Evolutionary conservation across 176 grass and related monocot genomes (phyloP).

Genomic region (Triticum monococcum): DNA sequence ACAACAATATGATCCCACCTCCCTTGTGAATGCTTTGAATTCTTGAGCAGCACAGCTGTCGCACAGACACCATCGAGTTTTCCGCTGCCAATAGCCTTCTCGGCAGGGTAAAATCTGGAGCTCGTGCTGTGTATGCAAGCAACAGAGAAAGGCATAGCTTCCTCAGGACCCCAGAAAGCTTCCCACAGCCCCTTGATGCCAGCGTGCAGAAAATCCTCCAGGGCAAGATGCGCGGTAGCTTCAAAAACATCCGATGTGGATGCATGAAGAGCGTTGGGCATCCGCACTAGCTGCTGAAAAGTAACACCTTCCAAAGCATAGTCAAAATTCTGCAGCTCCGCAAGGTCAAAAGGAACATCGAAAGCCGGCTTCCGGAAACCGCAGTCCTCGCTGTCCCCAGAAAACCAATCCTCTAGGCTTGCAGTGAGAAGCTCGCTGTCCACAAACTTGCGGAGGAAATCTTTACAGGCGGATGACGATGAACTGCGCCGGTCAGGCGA

Average conservation of each 20-base stretch:
- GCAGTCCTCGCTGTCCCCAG: conserved; percentile 51
- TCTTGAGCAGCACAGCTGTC: conserved; percentile 73
- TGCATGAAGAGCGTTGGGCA: conserved; percentile 81
- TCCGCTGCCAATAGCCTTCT: conserved; percentile 78
- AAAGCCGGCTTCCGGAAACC: conserved; percentile 57
- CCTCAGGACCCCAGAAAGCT: conserved; percentile 89
- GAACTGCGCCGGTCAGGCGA: conserved; percentile 61
- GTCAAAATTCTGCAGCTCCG: conserved; percentile 83
- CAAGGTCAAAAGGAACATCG: conserved; percentile 68
- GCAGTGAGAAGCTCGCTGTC: conserved; percentile 80
- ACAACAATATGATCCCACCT: conserved; percentile 96
- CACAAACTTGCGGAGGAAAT: conserved; percentile 91
- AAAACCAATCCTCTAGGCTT: conserved; percentile 84
- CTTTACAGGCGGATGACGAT: conserved; percentile 75
- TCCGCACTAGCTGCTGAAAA: conserved; percentile 87
- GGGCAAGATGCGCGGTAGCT: conserved; percentile 78
- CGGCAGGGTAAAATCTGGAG: conserved; percentile 86
- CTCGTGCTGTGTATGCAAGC: conserved; percentile 95
- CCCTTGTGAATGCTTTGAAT: conserved; percentile 55
- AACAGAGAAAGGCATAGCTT: conserved; percentile 76
- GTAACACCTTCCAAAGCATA: conserved; percentile 85
- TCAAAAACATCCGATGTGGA: conserved; percentile 80
- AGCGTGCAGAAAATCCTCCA: conserved; percentile 95
- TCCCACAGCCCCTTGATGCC: conserved; percentile 83
- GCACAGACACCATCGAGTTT: conserved; percentile 92